Percentiles rank a stretch among this genome's conserved stretches.
These are phyloP conservation scores for Barnettozyma siamensis DNA, from an alignment of 805 yeast species.

Conservation along the genomic window DNA sequence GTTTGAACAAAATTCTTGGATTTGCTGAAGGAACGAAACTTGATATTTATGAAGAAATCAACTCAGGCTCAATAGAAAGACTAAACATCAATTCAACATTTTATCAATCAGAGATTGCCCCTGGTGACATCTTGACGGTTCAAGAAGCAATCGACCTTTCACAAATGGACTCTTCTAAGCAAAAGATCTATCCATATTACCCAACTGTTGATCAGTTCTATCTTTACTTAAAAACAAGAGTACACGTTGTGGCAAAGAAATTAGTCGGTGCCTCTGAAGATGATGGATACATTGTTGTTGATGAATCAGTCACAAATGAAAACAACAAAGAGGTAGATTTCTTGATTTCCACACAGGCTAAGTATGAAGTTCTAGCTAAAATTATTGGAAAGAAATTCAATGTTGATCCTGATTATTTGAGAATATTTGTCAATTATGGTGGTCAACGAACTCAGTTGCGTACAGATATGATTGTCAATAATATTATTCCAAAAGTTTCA, in stretches of 20 bases:
- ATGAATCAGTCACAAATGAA: conserved; percentile 23
- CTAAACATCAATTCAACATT: conserved; percentile 34
- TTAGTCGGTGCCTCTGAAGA: conserved; percentile 35
- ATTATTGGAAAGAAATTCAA: conserved; percentile 50
- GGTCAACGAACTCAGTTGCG: conserved; percentile 50
- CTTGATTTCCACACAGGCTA: conserved; percentile 61
- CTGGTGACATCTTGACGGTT: conserved; percentile 59
- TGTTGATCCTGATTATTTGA: conserved; percentile 54
- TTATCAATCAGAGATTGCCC: conserved; percentile 51
- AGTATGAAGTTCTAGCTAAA: conserved; percentile 55
- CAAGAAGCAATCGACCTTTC: conserved; percentile 15
- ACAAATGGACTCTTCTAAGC: conserved; percentile 6
- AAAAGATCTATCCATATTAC: conserved; percentile 28
- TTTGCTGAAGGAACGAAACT: conserved; percentile 30
- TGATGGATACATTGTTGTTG: conserved; percentile 44
- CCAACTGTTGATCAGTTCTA: conserved; percentile 42
- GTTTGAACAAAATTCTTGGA: conserved; percentile 37
- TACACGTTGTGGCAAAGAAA: conserved; percentile 51
- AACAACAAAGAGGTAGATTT: conserved; percentile 35
- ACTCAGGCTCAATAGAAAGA: conserved; percentile 44
- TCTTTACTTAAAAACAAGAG: conserved; percentile 50
- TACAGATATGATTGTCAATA: conserved; percentile 27
- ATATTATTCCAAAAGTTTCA: conserved; percentile 29
- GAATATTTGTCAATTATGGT: conserved; percentile 57
- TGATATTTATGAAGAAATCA: conserved; percentile 54